Conservation (phyloP, 139 green algal genomes). For the Coelastrella sp. region DNA sequence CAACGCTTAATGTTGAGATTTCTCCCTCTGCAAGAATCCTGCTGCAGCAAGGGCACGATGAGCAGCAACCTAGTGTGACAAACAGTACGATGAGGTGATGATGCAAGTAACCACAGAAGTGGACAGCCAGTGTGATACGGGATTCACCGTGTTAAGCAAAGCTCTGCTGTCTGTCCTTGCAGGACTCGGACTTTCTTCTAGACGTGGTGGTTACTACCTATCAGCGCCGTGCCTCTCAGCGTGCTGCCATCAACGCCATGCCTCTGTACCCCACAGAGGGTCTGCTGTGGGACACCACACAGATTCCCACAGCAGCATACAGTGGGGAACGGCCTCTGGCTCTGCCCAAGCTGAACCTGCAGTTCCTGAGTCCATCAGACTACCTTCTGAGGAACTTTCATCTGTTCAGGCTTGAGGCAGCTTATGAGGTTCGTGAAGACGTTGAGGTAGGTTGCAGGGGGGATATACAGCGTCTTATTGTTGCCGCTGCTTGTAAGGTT, state of each 20-base stretch:
- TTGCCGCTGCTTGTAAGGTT: too few species aligned
- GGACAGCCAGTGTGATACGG: too few species aligned
- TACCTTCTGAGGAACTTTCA: conserved; percentile 99
- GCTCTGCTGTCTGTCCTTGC: background rate
- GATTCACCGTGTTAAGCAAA: too few species aligned
- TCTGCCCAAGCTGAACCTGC: conserved; percentile 98
- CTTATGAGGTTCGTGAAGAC: conserved; percentile 97
- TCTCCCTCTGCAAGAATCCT: too few species aligned
- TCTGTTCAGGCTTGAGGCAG: conserved; percentile 96
- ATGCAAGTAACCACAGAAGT: too few species aligned
- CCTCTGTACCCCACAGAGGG: conserved; percentile 97
- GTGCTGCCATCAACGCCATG: conserved; percentile 88
- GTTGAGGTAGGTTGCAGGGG: conserved; percentile 63
- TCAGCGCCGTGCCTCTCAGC: conserved; percentile 79
- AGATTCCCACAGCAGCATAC: conserved; percentile 51
- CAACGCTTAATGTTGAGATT: too few species aligned
- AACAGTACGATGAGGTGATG: too few species aligned
- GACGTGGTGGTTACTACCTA: conserved; percentile 87
- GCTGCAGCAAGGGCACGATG: too few species aligned
- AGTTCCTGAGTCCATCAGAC: conserved; percentile 96
- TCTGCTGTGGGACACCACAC: conserved; percentile 92
- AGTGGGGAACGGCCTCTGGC: conserved; percentile 82
- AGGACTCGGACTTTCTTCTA: conserved; percentile 36
- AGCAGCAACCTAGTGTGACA: too few species aligned
- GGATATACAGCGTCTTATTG: too few species aligned